A percentile compares a stretch with the other conserved stretches of the same genome.
These are phyloP conservation scores for Fusarium aywerte DNA, from an alignment of 2,329 filamentous ascomycete genomes.

Conservation along the genomic window DNA sequence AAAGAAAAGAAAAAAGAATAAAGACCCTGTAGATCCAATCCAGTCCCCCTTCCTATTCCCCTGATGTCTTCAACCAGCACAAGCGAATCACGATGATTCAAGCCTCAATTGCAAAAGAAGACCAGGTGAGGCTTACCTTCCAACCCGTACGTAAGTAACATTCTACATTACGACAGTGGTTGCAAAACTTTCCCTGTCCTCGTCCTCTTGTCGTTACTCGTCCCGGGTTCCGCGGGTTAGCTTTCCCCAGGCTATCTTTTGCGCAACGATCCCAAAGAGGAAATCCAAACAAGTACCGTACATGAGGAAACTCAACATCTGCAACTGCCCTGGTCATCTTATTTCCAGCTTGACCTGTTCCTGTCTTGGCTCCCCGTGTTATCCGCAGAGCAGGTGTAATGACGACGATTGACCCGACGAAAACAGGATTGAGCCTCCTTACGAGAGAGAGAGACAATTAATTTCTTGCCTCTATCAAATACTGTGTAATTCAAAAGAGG, in stretches of 20 bases:
- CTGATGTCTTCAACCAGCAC: slow-evolving; percentile 16
- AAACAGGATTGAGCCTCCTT: slow-evolving; percentile 10
- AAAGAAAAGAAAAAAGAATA: slow-evolving; percentile 6
- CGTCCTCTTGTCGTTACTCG: background rate
- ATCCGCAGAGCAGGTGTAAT: slow-evolving; percentile 14
- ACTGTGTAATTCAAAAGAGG: too few species aligned
- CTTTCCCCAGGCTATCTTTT: slow-evolving; percentile 32
- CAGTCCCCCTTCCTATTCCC: slow-evolving; percentile 33
- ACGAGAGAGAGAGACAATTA: background rate
- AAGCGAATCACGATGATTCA: slow-evolving; percentile 30
- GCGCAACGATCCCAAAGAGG: slow-evolving; percentile 32
- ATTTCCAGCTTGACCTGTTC: slow-evolving; percentile 12
- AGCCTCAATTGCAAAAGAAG: slow-evolving; percentile 26
- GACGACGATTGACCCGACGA: slow-evolving; percentile 12
- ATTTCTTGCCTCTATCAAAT: background rate
- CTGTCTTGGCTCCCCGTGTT: slow-evolving; percentile 10
- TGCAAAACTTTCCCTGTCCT: background rate
- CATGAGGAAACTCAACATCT: slow-evolving; percentile 37
- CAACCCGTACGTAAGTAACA: slow-evolving; percentile 4
- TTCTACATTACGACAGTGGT: background rate
- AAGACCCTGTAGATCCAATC: slow-evolving; percentile 43
- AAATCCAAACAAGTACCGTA: slow-evolving; percentile 14
- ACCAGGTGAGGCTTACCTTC: slow-evolving; percentile 7
- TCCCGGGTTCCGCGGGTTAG: slow-evolving; percentile 23
- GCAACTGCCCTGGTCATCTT: slow-evolving; percentile 24